A percentile compares a stretch with the other conserved stretches of the same genome.
Conservation (phyloP, 176 grass and related monocot species). For the Eleusine indica region DNA sequence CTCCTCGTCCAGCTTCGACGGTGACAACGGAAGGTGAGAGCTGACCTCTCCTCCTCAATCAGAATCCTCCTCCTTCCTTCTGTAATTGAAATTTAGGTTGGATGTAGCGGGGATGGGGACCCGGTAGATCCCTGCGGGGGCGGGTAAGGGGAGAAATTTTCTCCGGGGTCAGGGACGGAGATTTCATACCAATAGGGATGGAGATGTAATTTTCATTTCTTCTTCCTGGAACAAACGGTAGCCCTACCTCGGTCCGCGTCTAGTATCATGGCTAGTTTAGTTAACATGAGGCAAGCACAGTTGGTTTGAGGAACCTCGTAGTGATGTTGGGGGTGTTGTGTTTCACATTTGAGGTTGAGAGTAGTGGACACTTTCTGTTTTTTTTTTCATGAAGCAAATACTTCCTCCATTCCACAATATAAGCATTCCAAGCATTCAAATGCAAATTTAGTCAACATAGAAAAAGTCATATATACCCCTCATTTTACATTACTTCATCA, state of each 20-base stretch:
- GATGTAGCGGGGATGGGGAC: not conserved
- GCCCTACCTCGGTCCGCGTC: no score
- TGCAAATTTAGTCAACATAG: no score
- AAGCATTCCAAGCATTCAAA: no score
- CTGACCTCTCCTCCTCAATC: not conserved
- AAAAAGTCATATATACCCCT: no score
- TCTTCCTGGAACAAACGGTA: not conserved
- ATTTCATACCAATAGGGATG: not conserved
- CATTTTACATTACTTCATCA: no score
- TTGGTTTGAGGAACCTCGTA: conserved; percentile 1
- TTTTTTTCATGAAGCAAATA: not conserved
- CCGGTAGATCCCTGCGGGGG: not conserved
- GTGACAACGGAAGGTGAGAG: not conserved
- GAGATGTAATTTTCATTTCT: no score
- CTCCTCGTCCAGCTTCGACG: not conserved
- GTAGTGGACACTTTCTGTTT: not conserved
- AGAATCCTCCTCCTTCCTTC: no score
- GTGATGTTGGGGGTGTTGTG: not conserved
- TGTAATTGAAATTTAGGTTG: not conserved
- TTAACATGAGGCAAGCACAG: not conserved
- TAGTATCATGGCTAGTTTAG: not conserved
- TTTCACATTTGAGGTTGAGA: not conserved
- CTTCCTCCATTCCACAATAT: no score
- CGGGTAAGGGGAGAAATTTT: not conserved
- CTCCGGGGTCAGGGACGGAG: not conserved